phyloP scores from a whole-genome alignment of 2,329 filamentous ascomycete species.

The Didymella sp. region DNA sequence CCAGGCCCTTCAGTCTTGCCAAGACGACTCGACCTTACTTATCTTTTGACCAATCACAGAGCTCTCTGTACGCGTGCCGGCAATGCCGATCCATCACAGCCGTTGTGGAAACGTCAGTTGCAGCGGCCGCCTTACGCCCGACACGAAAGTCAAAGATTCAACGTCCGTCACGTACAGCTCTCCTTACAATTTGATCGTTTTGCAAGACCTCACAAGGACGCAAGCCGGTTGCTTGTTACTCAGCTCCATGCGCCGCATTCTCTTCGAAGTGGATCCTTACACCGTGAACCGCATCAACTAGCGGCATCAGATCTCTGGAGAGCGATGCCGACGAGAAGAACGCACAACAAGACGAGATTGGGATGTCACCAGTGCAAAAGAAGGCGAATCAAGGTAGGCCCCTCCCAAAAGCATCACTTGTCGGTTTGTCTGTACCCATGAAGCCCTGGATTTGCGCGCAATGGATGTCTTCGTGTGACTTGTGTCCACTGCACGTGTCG shows the following conservation, averaged over 20 bases:
- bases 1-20: background rate
- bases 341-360: constrained; percentile 47
- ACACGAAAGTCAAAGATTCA: background rate
- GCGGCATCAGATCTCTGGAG: constrained; percentile 5
- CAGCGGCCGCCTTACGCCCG: background rate
- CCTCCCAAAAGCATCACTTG: background rate
- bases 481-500: background rate
- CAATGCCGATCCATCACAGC: constrained; percentile 13
- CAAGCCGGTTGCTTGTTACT: background rate
- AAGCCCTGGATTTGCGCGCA: background rate
- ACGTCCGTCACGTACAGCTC: background rate
- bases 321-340: constrained; percentile 34
- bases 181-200: background rate
- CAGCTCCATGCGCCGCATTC: constrained; percentile 14
- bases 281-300: constrained; percentile 13
- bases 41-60: constrained; percentile 8
- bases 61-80: constrained; percentile 16
- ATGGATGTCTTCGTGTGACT: background rate
- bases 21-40: background rate
- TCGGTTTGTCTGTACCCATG: background rate
- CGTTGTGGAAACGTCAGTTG: constrained; percentile 14
- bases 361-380: constrained; percentile 47
- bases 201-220: background rate
- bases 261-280: constrained; percentile 10
- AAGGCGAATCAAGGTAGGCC: constrained; percentile 44